phyloP scores from a whole-genome alignment of 2,329 filamentous ascomycete species.

The Diaporthe ampelina region DNA sequence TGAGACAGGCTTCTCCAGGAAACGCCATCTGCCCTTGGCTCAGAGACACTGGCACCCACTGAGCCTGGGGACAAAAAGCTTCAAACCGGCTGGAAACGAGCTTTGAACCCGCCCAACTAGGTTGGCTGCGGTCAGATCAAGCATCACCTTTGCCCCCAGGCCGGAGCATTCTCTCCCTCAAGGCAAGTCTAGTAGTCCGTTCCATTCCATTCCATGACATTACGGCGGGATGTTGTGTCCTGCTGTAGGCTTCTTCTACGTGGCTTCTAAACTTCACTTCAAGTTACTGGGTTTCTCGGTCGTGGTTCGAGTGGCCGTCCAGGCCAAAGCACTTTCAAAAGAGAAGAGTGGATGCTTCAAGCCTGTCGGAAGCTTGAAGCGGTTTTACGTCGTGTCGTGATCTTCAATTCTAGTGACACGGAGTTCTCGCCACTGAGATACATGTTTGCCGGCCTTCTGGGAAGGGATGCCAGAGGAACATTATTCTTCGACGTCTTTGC shows the following conservation, averaged over 20 bases:
- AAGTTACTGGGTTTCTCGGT: background rate
- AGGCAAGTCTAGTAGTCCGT: constrained; percentile 5
- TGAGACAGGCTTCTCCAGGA: background rate
- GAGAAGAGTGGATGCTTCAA: background rate
- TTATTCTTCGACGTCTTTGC: background rate
- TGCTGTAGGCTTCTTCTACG: background rate
- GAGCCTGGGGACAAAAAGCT: background rate
- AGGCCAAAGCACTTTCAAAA: background rate
- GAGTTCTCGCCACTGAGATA: background rate
- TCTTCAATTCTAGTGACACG: background rate
- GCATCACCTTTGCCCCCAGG: background rate
- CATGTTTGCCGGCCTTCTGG: background rate
- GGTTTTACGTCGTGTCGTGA: background rate
- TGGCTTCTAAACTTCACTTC: background rate
- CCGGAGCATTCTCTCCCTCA: background rate
- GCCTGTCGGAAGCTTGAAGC: background rate
- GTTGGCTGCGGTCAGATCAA: background rate
- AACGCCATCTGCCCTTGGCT: background rate
- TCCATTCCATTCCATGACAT: background rate
- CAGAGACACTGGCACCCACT: background rate
- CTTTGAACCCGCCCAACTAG: background rate
- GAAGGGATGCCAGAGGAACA: background rate
- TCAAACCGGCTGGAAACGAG: background rate
- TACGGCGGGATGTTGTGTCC: background rate
- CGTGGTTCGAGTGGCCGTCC: background rate